Conservation (phyloP, 805 yeast species). For the Wickerhamomyces ciferrii region DNA sequence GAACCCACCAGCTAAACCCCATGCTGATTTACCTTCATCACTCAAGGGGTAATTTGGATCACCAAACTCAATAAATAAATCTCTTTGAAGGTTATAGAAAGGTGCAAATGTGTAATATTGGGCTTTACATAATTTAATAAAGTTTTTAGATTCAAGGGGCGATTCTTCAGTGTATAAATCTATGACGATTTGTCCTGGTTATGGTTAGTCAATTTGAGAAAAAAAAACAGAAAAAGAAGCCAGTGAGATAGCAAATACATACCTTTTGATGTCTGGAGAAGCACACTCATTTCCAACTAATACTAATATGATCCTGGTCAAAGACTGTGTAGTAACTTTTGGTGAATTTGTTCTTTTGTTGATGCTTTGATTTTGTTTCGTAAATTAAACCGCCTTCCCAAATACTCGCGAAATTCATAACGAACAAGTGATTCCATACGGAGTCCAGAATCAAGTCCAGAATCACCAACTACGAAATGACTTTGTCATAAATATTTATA, state of each 20-base stretch:
- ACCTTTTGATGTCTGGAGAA: slow-evolving; percentile 35
- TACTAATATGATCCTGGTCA: too few species aligned
- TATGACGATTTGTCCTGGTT: slow-evolving; percentile 45
- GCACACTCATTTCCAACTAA: slow-evolving; percentile 30
- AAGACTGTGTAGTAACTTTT: too few species aligned
- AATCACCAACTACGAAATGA: too few species aligned
- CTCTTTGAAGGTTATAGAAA: slow-evolving; percentile 37
- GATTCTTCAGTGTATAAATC: slow-evolving; percentile 35
- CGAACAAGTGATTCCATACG: not conserved
- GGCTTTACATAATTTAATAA: slow-evolving; percentile 47
- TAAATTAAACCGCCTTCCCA: not conserved
- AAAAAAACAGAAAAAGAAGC: not conserved
- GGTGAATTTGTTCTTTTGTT: too few species aligned
- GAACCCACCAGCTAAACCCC: slow-evolving; percentile 23
- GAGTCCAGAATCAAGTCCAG: too few species aligned
- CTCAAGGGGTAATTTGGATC: slow-evolving; percentile 39
- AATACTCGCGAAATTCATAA: not conserved
- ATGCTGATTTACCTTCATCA: slow-evolving; percentile 24
- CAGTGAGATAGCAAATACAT: slow-evolving; percentile 4
- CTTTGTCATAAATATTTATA: too few species aligned
- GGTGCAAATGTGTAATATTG: slow-evolving; percentile 49
- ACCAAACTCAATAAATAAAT: slow-evolving; percentile 38
- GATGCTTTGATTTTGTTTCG: too few species aligned
- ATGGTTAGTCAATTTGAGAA: slow-evolving; percentile 7
- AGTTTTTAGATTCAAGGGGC: slow-evolving; percentile 37